Percentiles rank a stretch among this genome's conserved stretches.
phyloP scores from a whole-genome alignment of 306 rosid genomes.

The Cicer chorassanicum region DNA sequence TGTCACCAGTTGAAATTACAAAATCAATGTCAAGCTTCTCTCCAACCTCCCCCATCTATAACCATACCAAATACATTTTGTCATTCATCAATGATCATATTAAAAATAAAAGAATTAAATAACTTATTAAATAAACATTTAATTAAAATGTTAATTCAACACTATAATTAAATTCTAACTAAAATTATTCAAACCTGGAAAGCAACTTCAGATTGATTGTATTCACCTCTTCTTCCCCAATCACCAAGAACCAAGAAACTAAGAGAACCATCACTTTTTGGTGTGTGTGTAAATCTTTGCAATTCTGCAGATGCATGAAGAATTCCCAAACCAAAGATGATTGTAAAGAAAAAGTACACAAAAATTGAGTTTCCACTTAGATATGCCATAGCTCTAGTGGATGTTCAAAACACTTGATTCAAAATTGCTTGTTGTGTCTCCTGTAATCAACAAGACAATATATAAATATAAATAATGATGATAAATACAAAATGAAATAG shows the following conservation, averaged over 20 bases:
- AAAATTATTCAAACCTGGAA: slow-evolving; percentile 45
- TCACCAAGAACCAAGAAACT: slow-evolving; percentile 64
- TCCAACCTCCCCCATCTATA: slow-evolving; percentile 59
- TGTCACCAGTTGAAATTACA: slow-evolving; percentile 64
- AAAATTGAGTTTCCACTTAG: slow-evolving; percentile 9
- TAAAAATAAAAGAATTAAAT: no score
- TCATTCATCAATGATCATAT: not conserved
- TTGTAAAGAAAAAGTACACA: slow-evolving; percentile 28
- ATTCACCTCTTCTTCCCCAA: slow-evolving; percentile 67
- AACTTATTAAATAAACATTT: not conserved
- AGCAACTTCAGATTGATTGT: slow-evolving; percentile 60
- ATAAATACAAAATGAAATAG: not conserved
- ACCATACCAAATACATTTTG: not conserved
- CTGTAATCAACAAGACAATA: slow-evolving; percentile 8
- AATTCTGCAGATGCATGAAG: slow-evolving; percentile 51
- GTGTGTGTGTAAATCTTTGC: slow-evolving; percentile 46
- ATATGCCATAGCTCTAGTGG: slow-evolving; percentile 35
- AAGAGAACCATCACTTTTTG: slow-evolving; percentile 55
- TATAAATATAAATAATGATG: not conserved
- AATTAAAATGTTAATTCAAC: not conserved
- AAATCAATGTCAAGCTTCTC: slow-evolving; percentile 61
- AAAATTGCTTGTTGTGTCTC: slow-evolving; percentile 8
- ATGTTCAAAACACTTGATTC: not conserved
- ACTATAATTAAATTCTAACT: not conserved
- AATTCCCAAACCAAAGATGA: slow-evolving; percentile 42